These are phyloP conservation scores for Oenanthe javanica DNA, from an alignment of 140 eudicot genomes.

Conservation along the genomic window DNA sequence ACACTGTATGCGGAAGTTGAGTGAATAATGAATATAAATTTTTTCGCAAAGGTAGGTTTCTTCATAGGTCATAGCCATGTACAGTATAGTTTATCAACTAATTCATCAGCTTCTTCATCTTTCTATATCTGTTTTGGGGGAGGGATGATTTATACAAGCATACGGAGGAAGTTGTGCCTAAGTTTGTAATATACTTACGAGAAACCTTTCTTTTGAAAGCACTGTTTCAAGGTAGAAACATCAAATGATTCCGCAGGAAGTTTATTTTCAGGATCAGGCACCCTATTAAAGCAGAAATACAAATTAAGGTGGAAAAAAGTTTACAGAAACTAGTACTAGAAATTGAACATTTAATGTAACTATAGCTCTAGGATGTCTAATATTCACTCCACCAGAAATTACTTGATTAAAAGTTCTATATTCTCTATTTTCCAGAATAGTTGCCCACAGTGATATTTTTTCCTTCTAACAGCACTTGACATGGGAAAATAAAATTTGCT, in stretches of 20 bases:
- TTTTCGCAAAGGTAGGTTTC: neutral
- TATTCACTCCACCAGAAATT: neutral
- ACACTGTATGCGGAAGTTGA: neutral
- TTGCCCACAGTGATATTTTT: neutral
- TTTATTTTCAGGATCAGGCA: conserved; percentile 84
- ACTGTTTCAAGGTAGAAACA: conserved; percentile 55
- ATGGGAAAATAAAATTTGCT: conserved; percentile 9
- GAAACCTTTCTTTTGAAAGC: conserved; percentile 79
- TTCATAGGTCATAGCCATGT: neutral
- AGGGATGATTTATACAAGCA: neutral
- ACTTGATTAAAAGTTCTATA: neutral
- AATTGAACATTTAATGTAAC: neutral
- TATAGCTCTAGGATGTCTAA: neutral
- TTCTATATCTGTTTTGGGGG: neutral
- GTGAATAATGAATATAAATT: neutral
- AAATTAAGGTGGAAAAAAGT: conserved; percentile 1
- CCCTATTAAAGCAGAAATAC: conserved; percentile 35
- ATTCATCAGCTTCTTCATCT: neutral
- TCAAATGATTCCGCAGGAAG: conserved; percentile 89
- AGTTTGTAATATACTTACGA: conserved; percentile 50
- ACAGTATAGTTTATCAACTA: neutral
- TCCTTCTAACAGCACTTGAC: neutral
- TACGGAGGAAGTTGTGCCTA: neutral
- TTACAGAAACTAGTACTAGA: neutral
- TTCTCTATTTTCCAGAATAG: neutral